phyloP scores from a whole-genome alignment of 257 asterid species.

The Verbena officinalis region DNA sequence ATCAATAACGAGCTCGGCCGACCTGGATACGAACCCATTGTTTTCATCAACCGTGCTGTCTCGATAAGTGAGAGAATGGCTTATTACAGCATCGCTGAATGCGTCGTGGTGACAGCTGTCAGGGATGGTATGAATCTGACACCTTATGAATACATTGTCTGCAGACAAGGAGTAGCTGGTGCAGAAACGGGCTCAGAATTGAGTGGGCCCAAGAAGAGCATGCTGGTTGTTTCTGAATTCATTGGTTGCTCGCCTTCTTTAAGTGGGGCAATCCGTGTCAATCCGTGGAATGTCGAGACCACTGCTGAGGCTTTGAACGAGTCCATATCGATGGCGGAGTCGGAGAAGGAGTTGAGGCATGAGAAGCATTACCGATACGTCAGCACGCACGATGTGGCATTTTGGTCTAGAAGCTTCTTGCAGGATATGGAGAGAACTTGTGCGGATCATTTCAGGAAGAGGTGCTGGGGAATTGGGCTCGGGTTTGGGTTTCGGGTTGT shows the following conservation, averaged over 20 bases:
- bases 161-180: slow-evolving; percentile 69
- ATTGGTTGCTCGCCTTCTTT: slow-evolving; percentile 86
- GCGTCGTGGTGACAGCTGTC: slow-evolving; percentile 79
- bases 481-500: slow-evolving; percentile 88
- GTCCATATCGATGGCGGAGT: slow-evolving; percentile 68
- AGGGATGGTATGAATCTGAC: slow-evolving; percentile 82
- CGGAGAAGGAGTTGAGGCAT: slow-evolving; percentile 75
- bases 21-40: slow-evolving; percentile 73
- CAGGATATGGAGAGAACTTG: slow-evolving; percentile 88
- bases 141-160: slow-evolving; percentile 75
- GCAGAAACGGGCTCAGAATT: slow-evolving; percentile 46
- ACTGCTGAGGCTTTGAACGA: slow-evolving; percentile 79
- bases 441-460: slow-evolving; percentile 70
- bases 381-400: slow-evolving; percentile 72
- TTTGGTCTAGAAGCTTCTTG: slow-evolving; percentile 83
- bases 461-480: slow-evolving; percentile 80
- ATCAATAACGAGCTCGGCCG: slow-evolving; percentile 56
- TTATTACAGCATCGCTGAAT: slow-evolving; percentile 71
- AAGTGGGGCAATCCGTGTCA: slow-evolving; percentile 80
- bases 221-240: slow-evolving; percentile 83
- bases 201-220: slow-evolving; percentile 67
- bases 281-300: slow-evolving; percentile 81
- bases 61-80: slow-evolving; percentile 69
- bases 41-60: slow-evolving; percentile 52
- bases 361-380: slow-evolving; percentile 86